A percentile compares a stretch with the other conserved stretches of the same genome.
phyloP scores from a whole-genome alignment of 1,284 basidiomycete genomes.

The Cryptococcus deneoformans region DNA sequence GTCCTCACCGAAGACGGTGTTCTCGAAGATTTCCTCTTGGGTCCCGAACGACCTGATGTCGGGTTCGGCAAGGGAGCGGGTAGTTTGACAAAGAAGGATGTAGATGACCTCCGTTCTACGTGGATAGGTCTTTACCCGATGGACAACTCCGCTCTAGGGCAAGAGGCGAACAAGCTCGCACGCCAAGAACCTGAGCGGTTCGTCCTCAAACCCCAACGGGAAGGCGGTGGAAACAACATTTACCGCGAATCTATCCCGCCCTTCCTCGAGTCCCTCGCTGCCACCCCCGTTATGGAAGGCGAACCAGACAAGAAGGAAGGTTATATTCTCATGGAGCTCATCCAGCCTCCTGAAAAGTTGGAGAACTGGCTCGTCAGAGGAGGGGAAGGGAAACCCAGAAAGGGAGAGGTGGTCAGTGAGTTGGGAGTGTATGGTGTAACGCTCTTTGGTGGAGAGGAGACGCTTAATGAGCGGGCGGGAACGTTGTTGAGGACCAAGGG shows the following conservation, averaged over 20 bases:
- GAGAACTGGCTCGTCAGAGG: slow-evolving; percentile 70
- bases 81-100: slow-evolving; percentile 46
- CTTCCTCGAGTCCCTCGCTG: slow-evolving; percentile 65
- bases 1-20: slow-evolving; percentile 72
- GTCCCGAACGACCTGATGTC: slow-evolving; percentile 40
- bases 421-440: slow-evolving; percentile 89
- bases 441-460: slow-evolving; percentile 60
- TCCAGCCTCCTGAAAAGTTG: slow-evolving; percentile 65
- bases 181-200: slow-evolving; percentile 57
- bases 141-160: slow-evolving; percentile 50
- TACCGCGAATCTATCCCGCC: slow-evolving; percentile 79
- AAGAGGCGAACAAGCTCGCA: slow-evolving; percentile 58
- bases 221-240: slow-evolving; percentile 97
- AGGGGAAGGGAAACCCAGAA: slow-evolving; percentile 48
- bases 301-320: slow-evolving; percentile 52
- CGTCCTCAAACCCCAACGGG: slow-evolving; percentile 93
- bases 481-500: slow-evolving; percentile 92
- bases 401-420: slow-evolving; percentile 79
- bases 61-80: slow-evolving; percentile 49
- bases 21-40: slow-evolving; percentile 66
- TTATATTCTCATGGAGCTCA: slow-evolving; percentile 94
- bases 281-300: slow-evolving; percentile 48
- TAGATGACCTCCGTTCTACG: slow-evolving; percentile 60
- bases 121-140: slow-evolving; percentile 76
- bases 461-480: slow-evolving; percentile 64